Percentiles rank a stretch among this genome's conserved stretches.
These are phyloP conservation scores for Vigna radiata DNA, from an alignment of 306 rosid species.

Conservation along the genomic window DNA sequence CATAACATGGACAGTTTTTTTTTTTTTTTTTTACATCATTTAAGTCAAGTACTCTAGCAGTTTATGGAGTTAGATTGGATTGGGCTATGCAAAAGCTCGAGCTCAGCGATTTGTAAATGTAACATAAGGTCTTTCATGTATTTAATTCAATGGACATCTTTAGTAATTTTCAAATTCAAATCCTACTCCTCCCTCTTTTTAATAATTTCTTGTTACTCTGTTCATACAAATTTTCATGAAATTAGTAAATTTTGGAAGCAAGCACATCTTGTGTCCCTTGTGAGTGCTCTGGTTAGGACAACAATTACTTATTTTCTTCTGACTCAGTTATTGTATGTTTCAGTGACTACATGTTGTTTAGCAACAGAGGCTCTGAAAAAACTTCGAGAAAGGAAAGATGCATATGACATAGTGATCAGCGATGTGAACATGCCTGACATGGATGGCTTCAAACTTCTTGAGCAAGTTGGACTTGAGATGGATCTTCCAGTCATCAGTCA, in stretches of 20 bases:
- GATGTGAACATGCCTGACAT: conserved; percentile 99
- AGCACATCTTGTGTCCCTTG: conserved; percentile 22
- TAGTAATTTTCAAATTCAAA: neutral
- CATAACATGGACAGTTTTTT: neutral
- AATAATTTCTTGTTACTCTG: neutral
- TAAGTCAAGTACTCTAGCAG: neutral
- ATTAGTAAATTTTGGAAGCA: conserved; percentile 9
- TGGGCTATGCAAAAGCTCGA: neutral
- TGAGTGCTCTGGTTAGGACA: conserved; percentile 11
- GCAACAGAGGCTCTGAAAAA: conserved; percentile 74
- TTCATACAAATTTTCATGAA: conserved; percentile 1
- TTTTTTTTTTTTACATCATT: neutral
- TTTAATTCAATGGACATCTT: neutral
- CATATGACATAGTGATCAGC: conserved; percentile 87
- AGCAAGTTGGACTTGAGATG: conserved; percentile 97
- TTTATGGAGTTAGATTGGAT: conserved; percentile 21
- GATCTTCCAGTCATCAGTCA: conserved; percentile 94
- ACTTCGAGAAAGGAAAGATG: conserved; percentile 86
- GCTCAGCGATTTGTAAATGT: neutral
- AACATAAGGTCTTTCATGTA: neutral
- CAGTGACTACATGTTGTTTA: conserved; percentile 87
- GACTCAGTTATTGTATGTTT: conserved; percentile 28
- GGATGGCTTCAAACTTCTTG: conserved; percentile 95
- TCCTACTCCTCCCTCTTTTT: neutral
- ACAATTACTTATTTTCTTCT: conserved; percentile 12